These are phyloP conservation scores for Striga hermonthica DNA, from an alignment of 305 asterid species.

Conservation along the genomic window DNA sequence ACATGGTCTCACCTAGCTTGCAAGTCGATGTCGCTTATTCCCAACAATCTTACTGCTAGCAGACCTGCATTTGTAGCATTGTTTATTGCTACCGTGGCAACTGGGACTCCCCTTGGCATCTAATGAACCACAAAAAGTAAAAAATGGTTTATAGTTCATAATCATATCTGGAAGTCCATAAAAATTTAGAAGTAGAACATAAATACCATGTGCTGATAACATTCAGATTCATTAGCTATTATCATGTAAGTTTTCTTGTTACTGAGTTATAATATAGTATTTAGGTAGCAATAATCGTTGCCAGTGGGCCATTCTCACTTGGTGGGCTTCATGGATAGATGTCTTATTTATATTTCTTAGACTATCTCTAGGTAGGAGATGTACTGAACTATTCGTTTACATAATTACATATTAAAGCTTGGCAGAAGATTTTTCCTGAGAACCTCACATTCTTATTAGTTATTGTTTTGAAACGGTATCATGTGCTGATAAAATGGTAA, in stretches of 20 bases:
- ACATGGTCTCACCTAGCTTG: conserved; percentile 60
- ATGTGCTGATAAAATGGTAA: no score
- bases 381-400: no score
- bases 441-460: no score
- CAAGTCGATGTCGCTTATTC: conserved; percentile 65
- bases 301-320: neutral
- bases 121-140: conserved; percentile 27
- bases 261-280: no score
- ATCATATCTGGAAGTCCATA: neutral
- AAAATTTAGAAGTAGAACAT: neutral
- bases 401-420: no score
- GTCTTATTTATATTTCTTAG: no score
- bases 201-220: neutral
- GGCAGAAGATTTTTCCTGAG: no score
- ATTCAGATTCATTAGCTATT: no score
- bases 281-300: neutral
- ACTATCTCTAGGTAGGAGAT: no score
- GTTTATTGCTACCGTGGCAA: conserved; percentile 88
- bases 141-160: neutral
- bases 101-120: conserved; percentile 99
- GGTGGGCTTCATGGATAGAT: no score
- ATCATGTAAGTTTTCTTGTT: no score
- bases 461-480: no score
- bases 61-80: conserved; percentile 91
- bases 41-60: conserved; percentile 77